Evolutionary conservation across 2,329 filamentous ascomycete species (phyloP).

Genomic region (Endothia cerciana): DNA sequence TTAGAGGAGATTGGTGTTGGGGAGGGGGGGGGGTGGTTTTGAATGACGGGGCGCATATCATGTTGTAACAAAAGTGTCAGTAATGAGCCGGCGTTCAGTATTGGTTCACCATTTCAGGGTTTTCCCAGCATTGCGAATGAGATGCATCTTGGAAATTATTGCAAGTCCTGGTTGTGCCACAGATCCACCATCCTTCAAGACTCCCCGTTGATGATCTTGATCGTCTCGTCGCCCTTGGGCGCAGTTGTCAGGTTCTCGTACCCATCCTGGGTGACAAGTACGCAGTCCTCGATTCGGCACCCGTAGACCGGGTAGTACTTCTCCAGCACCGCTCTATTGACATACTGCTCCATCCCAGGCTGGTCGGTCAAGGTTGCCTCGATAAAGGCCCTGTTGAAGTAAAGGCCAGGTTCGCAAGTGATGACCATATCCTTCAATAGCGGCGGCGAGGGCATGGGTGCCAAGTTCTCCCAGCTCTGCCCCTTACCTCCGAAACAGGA

Average conservation of each 20-base stretch:
- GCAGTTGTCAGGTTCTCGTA: conserved; percentile 83
- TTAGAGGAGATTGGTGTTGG: not conserved
- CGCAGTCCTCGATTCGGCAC: conserved; percentile 89
- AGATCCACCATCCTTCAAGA: not conserved
- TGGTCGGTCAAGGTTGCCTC: conserved; percentile 69
- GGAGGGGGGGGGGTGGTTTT: not conserved
- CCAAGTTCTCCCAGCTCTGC: conserved; percentile 35
- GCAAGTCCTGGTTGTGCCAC: not conserved
- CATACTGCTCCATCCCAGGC: conserved; percentile 61
- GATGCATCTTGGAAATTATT: not conserved
- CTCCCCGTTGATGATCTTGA: conserved; percentile 61
- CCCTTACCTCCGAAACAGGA: conserved; percentile 17
- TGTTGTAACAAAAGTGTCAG: conserved; percentile 14
- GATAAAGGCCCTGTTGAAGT: conserved; percentile 61
- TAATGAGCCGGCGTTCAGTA: conserved; percentile 21
- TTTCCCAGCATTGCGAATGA: conserved; percentile 27
- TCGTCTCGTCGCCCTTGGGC: conserved; percentile 74
- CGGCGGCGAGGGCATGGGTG: conserved; percentile 37
- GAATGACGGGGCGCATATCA: conserved; percentile 3
- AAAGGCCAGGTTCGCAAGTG: conserved; percentile 78
- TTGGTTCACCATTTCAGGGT: conserved; percentile 26
- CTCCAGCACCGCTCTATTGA: conserved; percentile 67
- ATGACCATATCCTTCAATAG: conserved; percentile 69
- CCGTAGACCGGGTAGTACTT: conserved; percentile 81
- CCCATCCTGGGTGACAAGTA: conserved; percentile 77